A percentile compares a stretch with the other conserved stretches of the same genome.
These are phyloP conservation scores for Dioszegia aurantiaca DNA, from an alignment of 768 basidiomycete species.

Conservation along the genomic window DNA sequence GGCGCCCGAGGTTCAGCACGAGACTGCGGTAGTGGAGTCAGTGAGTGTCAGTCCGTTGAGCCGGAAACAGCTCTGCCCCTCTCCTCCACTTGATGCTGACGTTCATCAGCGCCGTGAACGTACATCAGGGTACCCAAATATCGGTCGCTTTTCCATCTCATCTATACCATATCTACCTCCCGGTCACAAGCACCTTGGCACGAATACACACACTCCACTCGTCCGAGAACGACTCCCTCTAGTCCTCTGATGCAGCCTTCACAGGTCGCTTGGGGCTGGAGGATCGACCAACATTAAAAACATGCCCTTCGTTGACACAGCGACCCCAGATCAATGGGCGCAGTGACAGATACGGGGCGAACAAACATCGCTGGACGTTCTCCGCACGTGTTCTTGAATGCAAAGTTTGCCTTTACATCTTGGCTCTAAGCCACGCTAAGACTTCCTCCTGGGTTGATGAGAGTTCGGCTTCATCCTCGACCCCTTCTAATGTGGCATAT, in stretches of 20 bases:
- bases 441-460: conserved; percentile 20
- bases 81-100: neutral
- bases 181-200: conserved; percentile 6
- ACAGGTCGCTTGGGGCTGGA: conserved; percentile 7
- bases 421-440: conserved; percentile 28
- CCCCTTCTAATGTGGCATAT: conserved; percentile 35
- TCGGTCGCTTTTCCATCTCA: too few species aligned
- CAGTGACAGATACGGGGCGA: conserved; percentile 51
- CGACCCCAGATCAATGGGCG: conserved; percentile 36
- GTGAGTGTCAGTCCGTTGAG: too few species aligned
- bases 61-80: too few species aligned
- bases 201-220: conserved; percentile 1
- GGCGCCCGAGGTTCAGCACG: neutral
- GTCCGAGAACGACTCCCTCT: neutral
- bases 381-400: neutral
- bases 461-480: conserved; percentile 16
- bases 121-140: too few species aligned
- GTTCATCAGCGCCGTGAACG: too few species aligned
- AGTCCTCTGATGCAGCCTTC: conserved; percentile 6
- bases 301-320: conserved; percentile 42
- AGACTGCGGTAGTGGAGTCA: neutral
- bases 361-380: conserved; percentile 19
- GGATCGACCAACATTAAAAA: conserved; percentile 4
- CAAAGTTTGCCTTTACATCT: conserved; percentile 23
- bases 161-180: neutral